Evolutionary conservation across 2,329 filamentous ascomycete species (phyloP), one percentile per base, ranked within the genome.

Genomic region (Falciphora oryzae): DNA sequence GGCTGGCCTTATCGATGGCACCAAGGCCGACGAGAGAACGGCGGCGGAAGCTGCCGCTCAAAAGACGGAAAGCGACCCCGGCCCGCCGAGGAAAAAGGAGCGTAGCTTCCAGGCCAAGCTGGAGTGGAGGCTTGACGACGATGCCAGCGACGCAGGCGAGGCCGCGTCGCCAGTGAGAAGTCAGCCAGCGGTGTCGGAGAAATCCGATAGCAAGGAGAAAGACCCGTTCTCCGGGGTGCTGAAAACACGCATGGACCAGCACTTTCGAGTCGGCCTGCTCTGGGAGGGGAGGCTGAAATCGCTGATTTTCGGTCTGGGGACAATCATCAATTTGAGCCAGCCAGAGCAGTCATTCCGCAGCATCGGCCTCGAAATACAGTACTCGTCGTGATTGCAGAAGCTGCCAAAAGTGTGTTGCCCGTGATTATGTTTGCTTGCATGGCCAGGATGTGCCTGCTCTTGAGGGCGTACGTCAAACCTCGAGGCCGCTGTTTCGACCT

Each of bases 231-330:
- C 91, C 38, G 94, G 93, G 8, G 93, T 98, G 38, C 78, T 99
- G 69, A 99, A 98, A 77, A 90, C 93, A 59, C 86, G 91, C 62
- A 81, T 98, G 63, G 93, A 97, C 73, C 93, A 97, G 78, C 90
- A 93, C 69, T 88, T 92, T 79, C 89, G 89, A 68, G 86, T 97
- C 64, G 91, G 93, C 0, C 75, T 98, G 62, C 78, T 98, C 28
- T 99, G 95, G 94, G 94, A 98, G 75, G 93, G 94, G 2, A 85
- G 93, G 64, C 85, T 96, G 66, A 97, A 98, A 79, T 94, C 96
- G 69, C 79, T 99, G 66, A 83, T 99, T 65, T 96, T 98, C 74
- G 96, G 92, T 70, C 82, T 97, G 57, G 95, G 95, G 13, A 92
- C 92, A 65, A 91, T 88, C 62, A 86, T 99, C 64, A 93, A 96